A percentile compares a stretch with the other conserved stretches of the same genome.
Conservation (phyloP, 225 moss, liverwort and hornwort species). For the Pleurozium schreberi region DNA sequence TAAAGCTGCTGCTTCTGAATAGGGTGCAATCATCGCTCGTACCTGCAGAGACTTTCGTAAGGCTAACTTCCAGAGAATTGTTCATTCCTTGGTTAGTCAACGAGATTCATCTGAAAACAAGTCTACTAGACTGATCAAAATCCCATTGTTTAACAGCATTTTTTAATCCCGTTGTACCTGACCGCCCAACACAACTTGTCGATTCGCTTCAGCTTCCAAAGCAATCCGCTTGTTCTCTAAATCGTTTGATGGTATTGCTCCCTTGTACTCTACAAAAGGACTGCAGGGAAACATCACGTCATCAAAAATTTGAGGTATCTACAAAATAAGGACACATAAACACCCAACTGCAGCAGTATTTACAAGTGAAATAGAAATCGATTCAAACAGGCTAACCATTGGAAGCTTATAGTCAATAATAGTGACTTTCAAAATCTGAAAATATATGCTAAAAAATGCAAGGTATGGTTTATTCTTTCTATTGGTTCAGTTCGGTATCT, state of each 20-base stretch:
- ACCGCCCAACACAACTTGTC: conserved; percentile 39
- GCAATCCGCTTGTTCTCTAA: conserved; percentile 46
- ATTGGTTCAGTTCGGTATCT: neutral
- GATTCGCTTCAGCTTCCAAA: conserved; percentile 64
- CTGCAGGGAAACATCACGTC: conserved; percentile 14
- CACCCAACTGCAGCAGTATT: neutral
- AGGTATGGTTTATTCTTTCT: neutral
- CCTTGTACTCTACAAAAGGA: conserved; percentile 83
- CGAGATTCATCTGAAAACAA: neutral
- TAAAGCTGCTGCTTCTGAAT: conserved; percentile 55
- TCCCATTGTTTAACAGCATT: neutral
- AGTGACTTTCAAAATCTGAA: neutral
- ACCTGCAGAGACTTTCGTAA: conserved; percentile 29
- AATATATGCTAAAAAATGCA: neutral
- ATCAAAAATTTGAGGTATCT: neutral
- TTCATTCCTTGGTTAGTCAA: neutral
- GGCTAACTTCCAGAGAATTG: neutral
- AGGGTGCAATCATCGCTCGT: conserved; percentile 34
- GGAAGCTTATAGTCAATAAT: neutral
- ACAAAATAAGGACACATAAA: neutral
- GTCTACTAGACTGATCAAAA: neutral
- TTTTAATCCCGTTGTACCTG: conserved; percentile 14
- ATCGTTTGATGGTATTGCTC: conserved; percentile 35
- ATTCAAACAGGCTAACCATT: neutral
- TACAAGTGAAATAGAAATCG: neutral